Evolutionary conservation across 2,329 filamentous ascomycete genomes (phyloP), one percentile per base, ranked within the genome.

Genomic region (Neospermospora avenae): DNA sequence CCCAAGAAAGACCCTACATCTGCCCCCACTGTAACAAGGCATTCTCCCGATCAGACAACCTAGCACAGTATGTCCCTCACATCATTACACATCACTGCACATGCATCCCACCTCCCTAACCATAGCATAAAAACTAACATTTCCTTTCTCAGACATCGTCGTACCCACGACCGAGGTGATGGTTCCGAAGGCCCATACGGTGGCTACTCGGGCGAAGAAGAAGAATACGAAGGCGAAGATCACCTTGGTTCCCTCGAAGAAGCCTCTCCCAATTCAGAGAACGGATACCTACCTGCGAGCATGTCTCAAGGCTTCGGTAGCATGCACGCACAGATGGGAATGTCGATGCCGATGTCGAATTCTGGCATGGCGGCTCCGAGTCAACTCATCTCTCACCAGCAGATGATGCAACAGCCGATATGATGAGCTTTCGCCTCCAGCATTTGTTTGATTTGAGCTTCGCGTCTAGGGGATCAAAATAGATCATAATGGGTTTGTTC

Each of bases 11-110:
- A 79, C 95, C 95, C 70, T 99, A 99, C 78, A 88, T 96, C 74
- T 99, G 95, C 84, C 90, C 90, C 69, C 88, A 96, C 77, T 99
- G 95, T 85, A 96, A 90, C 83, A 98, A 98, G 82, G 93, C 93
- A 67, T 99, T 99, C 77, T 98, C 95, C 62, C 84, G 95, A 78
- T 98, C 93, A 72, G 95, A 99, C 80, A 99, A 99, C 76, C 89
- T 99, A 77, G 95, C 95, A 76, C 95, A 99, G 90, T 96, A 91
- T 78, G 84, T 73, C 69, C 45, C 62, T 60, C 59, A 63, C 63
- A 69, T 67, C 63, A 69, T 67, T 62, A 62, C 57, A 63, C 56
- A 66, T 61, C 63, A 60, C 55, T 52, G n/a, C 61, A 64, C 61
- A 62, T 84, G 72, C 60, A 65, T 64, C 31, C 60, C 46, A 56